Evolutionary conservation across 2,329 filamentous ascomycete genomes (phyloP).

Genomic region (Cladosporium sp.): DNA sequence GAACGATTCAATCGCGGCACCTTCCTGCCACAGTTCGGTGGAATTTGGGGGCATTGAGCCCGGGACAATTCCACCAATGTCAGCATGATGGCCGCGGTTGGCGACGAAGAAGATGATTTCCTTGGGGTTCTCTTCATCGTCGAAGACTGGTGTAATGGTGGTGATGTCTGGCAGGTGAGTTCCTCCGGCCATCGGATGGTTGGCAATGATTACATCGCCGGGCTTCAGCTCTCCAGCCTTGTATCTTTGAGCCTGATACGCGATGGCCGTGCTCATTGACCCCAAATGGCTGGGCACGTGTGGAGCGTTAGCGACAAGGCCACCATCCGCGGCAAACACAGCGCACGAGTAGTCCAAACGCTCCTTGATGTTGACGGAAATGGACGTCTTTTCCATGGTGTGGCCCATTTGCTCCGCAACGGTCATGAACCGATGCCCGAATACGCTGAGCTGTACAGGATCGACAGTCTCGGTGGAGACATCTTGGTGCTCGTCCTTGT

Average conservation of each 20-base stretch:
- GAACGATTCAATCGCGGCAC: slow-evolving; percentile 33
- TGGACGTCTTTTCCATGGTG: slow-evolving; percentile 52
- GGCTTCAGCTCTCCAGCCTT: slow-evolving; percentile 38
- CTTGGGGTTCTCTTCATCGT: slow-evolving; percentile 33
- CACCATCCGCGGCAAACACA: slow-evolving; percentile 40
- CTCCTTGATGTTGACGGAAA: slow-evolving; percentile 48
- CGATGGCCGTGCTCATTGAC: slow-evolving; percentile 40
- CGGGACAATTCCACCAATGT: slow-evolving; percentile 38
- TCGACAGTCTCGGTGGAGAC: slow-evolving; percentile 19
- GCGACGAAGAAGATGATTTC: slow-evolving; percentile 38
- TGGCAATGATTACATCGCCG: slow-evolving; percentile 40
- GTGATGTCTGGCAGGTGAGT: slow-evolving; percentile 42
- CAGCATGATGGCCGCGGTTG: slow-evolving; percentile 39
- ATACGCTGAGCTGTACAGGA: slow-evolving; percentile 52
- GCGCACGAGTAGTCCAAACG: slow-evolving; percentile 43
- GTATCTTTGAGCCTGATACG: slow-evolving; percentile 36
- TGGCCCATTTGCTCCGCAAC: slow-evolving; percentile 58
- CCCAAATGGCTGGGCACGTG: slow-evolving; percentile 42
- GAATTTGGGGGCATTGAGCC: slow-evolving; percentile 42
- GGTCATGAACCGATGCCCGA: slow-evolving; percentile 55
- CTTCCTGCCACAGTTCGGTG: slow-evolving; percentile 43
- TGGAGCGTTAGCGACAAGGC: slow-evolving; percentile 41
- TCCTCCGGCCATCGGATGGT: slow-evolving; percentile 38
- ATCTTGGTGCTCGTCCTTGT: slow-evolving; percentile 36
- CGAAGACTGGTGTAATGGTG: slow-evolving; percentile 39